Evolutionary conservation across 2,329 filamentous ascomycete species (phyloP).

Genomic region (Rutstroemia sp.): DNA sequence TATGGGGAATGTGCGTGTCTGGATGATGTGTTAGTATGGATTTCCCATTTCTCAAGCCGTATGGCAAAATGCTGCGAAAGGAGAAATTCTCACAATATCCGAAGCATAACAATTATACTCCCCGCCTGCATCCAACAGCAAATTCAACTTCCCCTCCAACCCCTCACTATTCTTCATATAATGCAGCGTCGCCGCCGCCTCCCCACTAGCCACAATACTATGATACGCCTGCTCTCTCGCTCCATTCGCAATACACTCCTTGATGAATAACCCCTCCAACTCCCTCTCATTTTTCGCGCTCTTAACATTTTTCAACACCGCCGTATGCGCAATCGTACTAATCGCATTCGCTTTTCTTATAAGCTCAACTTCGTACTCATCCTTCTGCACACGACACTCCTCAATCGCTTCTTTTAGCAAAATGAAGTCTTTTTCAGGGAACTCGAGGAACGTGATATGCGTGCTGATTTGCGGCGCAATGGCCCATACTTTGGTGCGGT

Average conservation of each 20-base stretch:
- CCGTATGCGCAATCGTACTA: conserved; percentile 58
- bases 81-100: conserved; percentile 44
- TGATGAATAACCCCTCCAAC: conserved; percentile 73
- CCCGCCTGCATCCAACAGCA: conserved; percentile 78
- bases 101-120: conserved; percentile 69
- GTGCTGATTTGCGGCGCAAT: conserved; percentile 74
- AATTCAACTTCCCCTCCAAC: conserved; percentile 63
- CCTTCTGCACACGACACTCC: conserved; percentile 62
- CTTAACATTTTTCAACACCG: conserved; percentile 53
- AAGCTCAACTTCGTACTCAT: conserved; percentile 66
- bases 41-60: background rate
- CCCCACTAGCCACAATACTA: conserved; percentile 75
- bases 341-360: conserved; percentile 66
- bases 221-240: conserved; percentile 81
- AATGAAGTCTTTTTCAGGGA: conserved; percentile 53
- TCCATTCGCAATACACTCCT: conserved; percentile 66
- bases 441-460: conserved; percentile 62
- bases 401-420: conserved; percentile 58
- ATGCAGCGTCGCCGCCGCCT: conserved; percentile 77
- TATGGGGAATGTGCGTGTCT: conserved; percentile 85
- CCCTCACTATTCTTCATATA: conserved; percentile 74
- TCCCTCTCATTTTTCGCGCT: conserved; percentile 70
- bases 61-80: background rate
- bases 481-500: conserved; percentile 51
- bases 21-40: background rate